Base-by-base conservation (phyloP, 2,329 filamentous ascomycete species). In the Trichoderma harzianum region DNA sequence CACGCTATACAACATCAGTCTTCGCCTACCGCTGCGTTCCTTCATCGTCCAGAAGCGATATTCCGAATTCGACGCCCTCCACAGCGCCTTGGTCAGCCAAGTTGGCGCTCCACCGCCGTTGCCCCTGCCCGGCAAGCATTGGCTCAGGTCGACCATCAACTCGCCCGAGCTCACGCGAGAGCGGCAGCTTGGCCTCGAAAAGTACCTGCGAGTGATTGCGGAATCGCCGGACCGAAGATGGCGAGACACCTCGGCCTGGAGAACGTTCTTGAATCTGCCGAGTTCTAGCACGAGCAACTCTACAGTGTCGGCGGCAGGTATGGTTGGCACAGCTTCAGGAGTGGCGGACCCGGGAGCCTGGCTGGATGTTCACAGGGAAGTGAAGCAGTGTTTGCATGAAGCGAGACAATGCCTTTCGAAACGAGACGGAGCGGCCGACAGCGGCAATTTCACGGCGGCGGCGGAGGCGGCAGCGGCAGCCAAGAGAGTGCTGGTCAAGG, bases 31-130 rank as follows among this genome's bases (percentile, higher is more conserved):
- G 0, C 87, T 95, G 16, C 90, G 92, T 62, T 92, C 92, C 5
- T 92, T 91, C 76, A 91, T 92, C 74, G 86, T 94, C 6, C 89
- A 91, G 77, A 95, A 95, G 82, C 92, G 93, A 77, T 97, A 95
- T 84, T 93, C 91, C 68, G 93, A 96, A 79, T 96, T 96, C 78
- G 84, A 85, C 70, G 80, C 85, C 61, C 89, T 97, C 18, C 89
- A 96, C 82, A 80, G 84, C 34, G 82, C 87, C 5, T 86, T 97
- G 10, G 84, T 85, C 24, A 83, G 86, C 53, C 84, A 89, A 64
- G 87, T 91, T 71, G 89, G 90, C 76, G 78, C 84, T 26, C 80
- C 91, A 24, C 92, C 93, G 8, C 93, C 93, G 0, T 84, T 85
- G 1, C 83, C 91, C 0, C 84, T 95, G 2, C 93, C 93, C 0